A percentile compares a stretch with the other conserved stretches of the same genome.
phyloP scores from a whole-genome alignment of 306 rosid species.

The Quercus robur region DNA sequence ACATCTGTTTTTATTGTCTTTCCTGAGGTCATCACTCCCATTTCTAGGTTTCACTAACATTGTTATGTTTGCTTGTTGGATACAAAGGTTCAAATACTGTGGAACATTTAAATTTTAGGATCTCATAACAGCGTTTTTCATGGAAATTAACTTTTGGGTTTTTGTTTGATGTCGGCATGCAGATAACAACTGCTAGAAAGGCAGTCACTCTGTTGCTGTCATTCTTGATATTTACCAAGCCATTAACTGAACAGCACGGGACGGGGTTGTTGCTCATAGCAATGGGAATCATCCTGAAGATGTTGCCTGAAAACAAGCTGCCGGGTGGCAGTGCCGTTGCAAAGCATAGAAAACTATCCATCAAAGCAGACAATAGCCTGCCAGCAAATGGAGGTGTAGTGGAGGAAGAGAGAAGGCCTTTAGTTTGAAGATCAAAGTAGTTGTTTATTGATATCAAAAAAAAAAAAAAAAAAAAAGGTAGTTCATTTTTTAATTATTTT shows the following conservation, averaged over 20 bases:
- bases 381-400: not conserved
- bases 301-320: constrained; percentile 39
- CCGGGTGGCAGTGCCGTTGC: not conserved
- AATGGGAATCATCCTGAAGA: constrained; percentile 53
- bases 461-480: not conserved
- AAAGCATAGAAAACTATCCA: constrained; percentile 10
- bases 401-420: constrained; percentile 30
- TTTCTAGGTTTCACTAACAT: not conserved
- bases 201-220: constrained; percentile 62
- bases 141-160: not conserved
- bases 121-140: not conserved
- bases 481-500: not conserved
- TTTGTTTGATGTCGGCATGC: constrained; percentile 9
- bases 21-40: not conserved
- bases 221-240: constrained; percentile 65
- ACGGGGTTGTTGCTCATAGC: constrained; percentile 53
- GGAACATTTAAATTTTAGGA: not conserved
- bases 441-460: too few relatives aligned
- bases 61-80: not conserved
- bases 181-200: constrained; percentile 67
- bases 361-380: not conserved
- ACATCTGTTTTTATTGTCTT: not conserved
- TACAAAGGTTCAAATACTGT: not conserved
- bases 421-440: constrained; percentile 24
- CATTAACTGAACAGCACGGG: constrained; percentile 60